Evolutionary conservation across 169 alveolate species (phyloP).

Genomic region (Eimeria maxima): DNA sequence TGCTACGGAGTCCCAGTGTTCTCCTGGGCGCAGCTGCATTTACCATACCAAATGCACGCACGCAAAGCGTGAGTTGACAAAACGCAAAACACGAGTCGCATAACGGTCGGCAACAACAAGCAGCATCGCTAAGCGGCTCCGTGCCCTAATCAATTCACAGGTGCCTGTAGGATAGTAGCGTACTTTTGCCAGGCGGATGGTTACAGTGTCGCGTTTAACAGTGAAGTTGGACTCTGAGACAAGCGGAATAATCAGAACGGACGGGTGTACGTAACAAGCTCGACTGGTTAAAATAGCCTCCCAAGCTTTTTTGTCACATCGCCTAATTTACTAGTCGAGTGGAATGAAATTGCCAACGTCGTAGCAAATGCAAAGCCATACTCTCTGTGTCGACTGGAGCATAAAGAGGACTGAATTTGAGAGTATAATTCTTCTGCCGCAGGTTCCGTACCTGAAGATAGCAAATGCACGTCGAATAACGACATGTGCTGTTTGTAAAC

Average conservation of each 20-base stretch:
- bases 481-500: not conserved
- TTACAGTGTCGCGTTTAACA: slow-evolving; percentile 61
- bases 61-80: not conserved
- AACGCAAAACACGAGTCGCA: not conserved
- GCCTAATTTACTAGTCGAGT: not conserved
- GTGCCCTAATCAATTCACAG: not conserved
- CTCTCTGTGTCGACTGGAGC: slow-evolving; percentile 60
- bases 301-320: not conserved
- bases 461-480: not conserved
- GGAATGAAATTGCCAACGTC: too few species aligned
- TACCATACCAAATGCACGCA: slow-evolving; percentile 2
- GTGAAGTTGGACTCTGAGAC: slow-evolving; percentile 66
- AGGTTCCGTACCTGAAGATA: slow-evolving; percentile 56
- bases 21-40: slow-evolving; percentile 64
- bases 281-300: not conserved
- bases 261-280: not conserved
- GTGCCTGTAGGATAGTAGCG: not conserved
- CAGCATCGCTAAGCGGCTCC: not conserved
- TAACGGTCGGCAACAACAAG: not conserved
- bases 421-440: slow-evolving; percentile 20
- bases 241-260: not conserved
- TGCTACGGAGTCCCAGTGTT: slow-evolving; percentile 67
- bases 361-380: slow-evolving; percentile 40
- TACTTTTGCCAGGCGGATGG: slow-evolving; percentile 67
- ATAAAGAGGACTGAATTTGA: slow-evolving; percentile 33